Evolutionary conservation across 305 asterid genomes (phyloP).

Genomic region (Ruellia speciosa): DNA sequence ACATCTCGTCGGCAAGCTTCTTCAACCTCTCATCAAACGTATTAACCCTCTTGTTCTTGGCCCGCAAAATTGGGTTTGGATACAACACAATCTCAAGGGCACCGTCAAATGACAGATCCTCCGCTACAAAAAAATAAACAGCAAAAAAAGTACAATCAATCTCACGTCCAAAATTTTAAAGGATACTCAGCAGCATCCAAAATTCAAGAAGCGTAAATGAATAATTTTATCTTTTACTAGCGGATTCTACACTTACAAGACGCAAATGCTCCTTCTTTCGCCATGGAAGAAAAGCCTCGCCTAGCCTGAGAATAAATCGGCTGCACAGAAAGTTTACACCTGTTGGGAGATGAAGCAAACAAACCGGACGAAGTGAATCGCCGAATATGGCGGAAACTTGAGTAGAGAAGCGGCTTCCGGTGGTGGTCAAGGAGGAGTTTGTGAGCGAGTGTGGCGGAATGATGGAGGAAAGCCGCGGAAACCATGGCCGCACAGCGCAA

Average conservation of each 20-base stretch:
- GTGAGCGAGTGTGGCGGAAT: conserved; percentile 24
- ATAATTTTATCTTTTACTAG: background rate
- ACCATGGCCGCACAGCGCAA: conserved; percentile 36
- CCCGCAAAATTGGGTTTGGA: conserved; percentile 73
- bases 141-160: background rate
- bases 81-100: conserved; percentile 60
- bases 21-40: conserved; percentile 68
- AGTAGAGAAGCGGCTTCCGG: conserved; percentile 11
- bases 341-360: conserved; percentile 17
- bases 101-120: conserved; percentile 58
- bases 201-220: background rate
- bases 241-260: conserved; percentile 37
- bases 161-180: conserved; percentile 4
- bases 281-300: conserved; percentile 38
- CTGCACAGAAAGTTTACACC: conserved; percentile 17
- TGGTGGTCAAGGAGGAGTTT: conserved; percentile 26
- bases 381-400: conserved; percentile 14
- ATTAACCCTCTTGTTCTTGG: conserved; percentile 61
- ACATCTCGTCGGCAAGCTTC: conserved; percentile 75
- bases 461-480: conserved; percentile 29
- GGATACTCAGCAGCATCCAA: background rate
- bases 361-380: conserved; percentile 21
- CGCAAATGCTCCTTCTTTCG: conserved; percentile 36
- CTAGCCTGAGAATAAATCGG: conserved; percentile 49
- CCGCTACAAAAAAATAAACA: conserved; percentile 28